Evolutionary conservation across 345 rosid genomes (phyloP), one percentile per base, ranked within the genome.

Genomic region (Murraya koenigii): DNA sequence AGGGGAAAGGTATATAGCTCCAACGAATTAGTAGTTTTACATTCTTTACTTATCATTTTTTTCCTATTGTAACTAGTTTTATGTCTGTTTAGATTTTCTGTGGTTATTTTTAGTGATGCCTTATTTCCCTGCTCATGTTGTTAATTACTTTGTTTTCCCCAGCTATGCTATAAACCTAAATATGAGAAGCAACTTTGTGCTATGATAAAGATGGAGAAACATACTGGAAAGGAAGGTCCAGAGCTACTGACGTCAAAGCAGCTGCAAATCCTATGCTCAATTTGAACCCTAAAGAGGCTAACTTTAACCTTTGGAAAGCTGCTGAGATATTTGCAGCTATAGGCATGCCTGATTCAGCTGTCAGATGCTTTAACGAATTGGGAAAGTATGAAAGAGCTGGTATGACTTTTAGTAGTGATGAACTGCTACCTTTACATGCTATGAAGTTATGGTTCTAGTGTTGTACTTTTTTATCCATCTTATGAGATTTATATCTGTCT

Each of bases 121-220:
- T 25, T 20, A 65, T 33, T 52, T 52, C 25, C 22, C 4, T 44
- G 5, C n/a, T 52, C 32, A 11, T 68, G 36, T 70, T 70, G 61
- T 70, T 72, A 35, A 54, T 72, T 55, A 30, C 10, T 62, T 63
- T n/a, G 0, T 20, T 72, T 20, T 58, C 33, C 71, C 68, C 82
- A 88, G 91, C 85, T 89, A 39, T 84, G 83, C 38, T 69, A 39
- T 9, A 83, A 82, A 59, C 59, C 55, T 22, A 88, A 83, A 23
- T 86, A 80, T 74, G 83, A 76, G 69, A 85, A 82, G 89, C 88
- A 30, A 79, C 83, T 32, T 68, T 69, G 77, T 89, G 89, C 56
- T 89, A 88, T 55, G 85, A 82, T 78, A 86, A 79, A 78, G 86
- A 89, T 17, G 82, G 80, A 22, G 86, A 83, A 56, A 56, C 32